These are phyloP conservation scores for Inonotus hispidus DNA, from an alignment of 1,284 basidiomycete genomes.

Conservation along the genomic window DNA sequence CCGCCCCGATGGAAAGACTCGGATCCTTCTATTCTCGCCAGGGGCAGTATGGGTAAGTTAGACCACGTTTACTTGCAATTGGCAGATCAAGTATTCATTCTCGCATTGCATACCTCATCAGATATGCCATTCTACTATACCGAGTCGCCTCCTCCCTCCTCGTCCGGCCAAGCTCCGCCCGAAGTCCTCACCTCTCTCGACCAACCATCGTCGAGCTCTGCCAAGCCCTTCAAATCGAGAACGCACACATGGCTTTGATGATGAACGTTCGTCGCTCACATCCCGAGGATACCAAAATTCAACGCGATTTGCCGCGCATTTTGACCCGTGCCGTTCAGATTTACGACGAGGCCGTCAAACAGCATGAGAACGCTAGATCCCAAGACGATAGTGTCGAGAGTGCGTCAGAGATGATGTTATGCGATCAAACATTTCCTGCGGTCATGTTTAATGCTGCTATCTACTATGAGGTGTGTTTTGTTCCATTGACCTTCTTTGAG, in stretches of 20 bases:
- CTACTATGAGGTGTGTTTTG: slow-evolving; percentile 36
- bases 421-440: slow-evolving; percentile 54
- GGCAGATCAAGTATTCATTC: neutral
- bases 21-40: slow-evolving; percentile 55
- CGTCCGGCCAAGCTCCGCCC: neutral
- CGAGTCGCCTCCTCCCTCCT: slow-evolving; percentile 37
- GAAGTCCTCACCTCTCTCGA: neutral
- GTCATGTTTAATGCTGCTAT: slow-evolving; percentile 59
- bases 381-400: slow-evolving; percentile 22
- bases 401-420: slow-evolving; percentile 31
- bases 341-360: slow-evolving; percentile 45
- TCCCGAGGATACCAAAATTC: slow-evolving; percentile 38
- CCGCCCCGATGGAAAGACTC: slow-evolving; percentile 64
- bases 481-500: neutral
- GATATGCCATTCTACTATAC: slow-evolving; percentile 56
- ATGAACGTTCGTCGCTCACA: slow-evolving; percentile 1
- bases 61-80: neutral
- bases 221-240: slow-evolving; percentile 13
- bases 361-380: slow-evolving; percentile 32
- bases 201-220: slow-evolving; percentile 4
- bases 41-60: slow-evolving; percentile 55
- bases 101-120: slow-evolving; percentile 30
- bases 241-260: slow-evolving; percentile 12
- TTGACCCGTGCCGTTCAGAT: slow-evolving; percentile 42
- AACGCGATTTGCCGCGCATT: slow-evolving; percentile 38